Base-by-base conservation (phyloP, 768 basidiomycete genomes). In the Phanerochaete carnosa region DNA sequence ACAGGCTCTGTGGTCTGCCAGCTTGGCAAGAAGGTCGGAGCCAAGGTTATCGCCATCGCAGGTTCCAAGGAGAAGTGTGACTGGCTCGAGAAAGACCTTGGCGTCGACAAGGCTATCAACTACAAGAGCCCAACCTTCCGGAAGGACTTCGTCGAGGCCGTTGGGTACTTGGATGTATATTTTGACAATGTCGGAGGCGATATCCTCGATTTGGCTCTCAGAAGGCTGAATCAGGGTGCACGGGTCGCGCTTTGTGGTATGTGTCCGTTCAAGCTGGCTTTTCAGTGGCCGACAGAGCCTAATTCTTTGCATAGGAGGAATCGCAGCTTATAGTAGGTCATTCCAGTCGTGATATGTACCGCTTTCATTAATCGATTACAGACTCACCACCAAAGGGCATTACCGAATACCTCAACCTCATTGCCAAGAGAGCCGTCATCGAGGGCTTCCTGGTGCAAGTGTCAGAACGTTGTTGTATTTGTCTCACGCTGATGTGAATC, bases 141-240 rank as follows among this genome's bases (percentile, higher is more conserved):
- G 57, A 71, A 82, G 19, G 87, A 95, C 49, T 86, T 96, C 74
- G 91, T 87, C 74, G 74, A 80, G 45, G 64, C 73, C 15, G 81
- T 90, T 49, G 90, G 90, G 2, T 90, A 86, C 65, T 65, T 94
- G n/a, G 91, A 95, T 65, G 89, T 90, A 1, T 93, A 79, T 72
- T 94, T 94, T 66, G 92, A 94, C 70, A 92, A 92, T 61, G 90
- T 92, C 55, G 87, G 78, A 70, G 89, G 90, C 2, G 89, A 92
- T 30, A 90, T 94, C 39, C 77, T 98, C 58, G 89, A 96, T 70
- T 78, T 94, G 66, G 82, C 84, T 47, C 74, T 97, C 60, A 83
- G 83, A 26, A 78, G 89, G 54, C 70, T 98, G 68, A 93, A 94
- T 45, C 81, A 85, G 70, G 76, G 84, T 45, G 95, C 94, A 4